Conservation (phyloP, 1,284 basidiomycete genomes). For the Ustilago loliicola region DNA sequence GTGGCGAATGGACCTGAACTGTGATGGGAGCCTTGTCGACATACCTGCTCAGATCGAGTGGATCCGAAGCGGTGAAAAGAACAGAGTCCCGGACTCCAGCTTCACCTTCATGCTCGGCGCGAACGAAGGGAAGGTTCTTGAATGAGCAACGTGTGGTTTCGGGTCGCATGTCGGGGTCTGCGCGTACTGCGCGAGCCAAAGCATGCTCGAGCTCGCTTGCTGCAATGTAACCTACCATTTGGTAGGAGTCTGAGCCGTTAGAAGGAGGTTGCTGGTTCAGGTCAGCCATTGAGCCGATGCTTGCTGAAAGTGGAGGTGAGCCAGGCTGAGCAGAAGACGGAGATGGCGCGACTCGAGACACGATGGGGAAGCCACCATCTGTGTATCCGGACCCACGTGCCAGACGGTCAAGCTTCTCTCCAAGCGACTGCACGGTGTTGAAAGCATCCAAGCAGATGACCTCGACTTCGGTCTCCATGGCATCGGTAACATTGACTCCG, state of each 20-base stretch:
- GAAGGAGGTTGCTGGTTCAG: constrained; percentile 23
- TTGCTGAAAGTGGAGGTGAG: constrained; percentile 26
- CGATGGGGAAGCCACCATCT: constrained; percentile 91
- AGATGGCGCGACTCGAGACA: constrained; percentile 68
- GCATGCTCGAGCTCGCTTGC: constrained; percentile 93
- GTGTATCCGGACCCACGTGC: constrained; percentile 69
- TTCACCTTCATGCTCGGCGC: constrained; percentile 35
- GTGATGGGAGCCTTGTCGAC: constrained; percentile 92
- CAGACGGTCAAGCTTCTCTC: constrained; percentile 74
- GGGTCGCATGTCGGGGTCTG: constrained; percentile 20
- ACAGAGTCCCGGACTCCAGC: constrained; percentile 48
- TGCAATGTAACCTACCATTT: constrained; percentile 92
- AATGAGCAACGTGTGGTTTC: constrained; percentile 42
- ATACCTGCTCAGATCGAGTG: constrained; percentile 85
- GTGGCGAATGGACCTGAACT: constrained; percentile 83
- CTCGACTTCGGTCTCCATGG: constrained; percentile 61
- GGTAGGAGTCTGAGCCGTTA: constrained; percentile 62
- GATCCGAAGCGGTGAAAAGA: constrained; percentile 33
- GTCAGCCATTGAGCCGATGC: constrained; percentile 30
- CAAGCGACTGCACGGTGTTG: constrained; percentile 76
- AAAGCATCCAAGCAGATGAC: constrained; percentile 73
- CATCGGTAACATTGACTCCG: constrained; percentile 57
- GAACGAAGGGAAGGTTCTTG: constrained; percentile 48
- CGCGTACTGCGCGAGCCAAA: constrained; percentile 22
- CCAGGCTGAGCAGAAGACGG: constrained; percentile 3